phyloP scores from a whole-genome alignment of 192 early-diverging fungal species.

The Phycomyces nitens region DNA sequence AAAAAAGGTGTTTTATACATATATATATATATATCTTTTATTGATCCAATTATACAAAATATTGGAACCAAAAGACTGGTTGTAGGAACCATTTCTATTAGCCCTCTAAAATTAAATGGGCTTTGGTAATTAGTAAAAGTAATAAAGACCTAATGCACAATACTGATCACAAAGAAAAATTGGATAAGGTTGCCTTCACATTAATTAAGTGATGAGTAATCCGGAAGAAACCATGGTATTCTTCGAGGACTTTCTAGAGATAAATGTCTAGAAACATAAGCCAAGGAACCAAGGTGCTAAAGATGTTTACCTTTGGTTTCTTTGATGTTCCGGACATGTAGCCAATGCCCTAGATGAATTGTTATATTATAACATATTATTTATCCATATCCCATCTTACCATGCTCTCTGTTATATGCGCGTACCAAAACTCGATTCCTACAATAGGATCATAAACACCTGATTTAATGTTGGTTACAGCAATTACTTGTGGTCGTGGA shows the following conservation, averaged over 20 bases:
- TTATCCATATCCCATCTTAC: conserved; percentile 28
- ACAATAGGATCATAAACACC: not conserved
- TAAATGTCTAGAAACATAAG: conserved; percentile 10
- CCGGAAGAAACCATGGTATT: conserved; percentile 9
- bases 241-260: conserved; percentile 13
- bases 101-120: too few species aligned
- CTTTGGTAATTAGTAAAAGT: too few species aligned
- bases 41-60: too few species aligned
- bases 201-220: conserved; percentile 15
- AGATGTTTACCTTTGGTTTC: conserved; percentile 13
- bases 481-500: not conserved
- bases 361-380: not conserved
- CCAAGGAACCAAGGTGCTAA: not conserved
- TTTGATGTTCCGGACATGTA: conserved; percentile 23
- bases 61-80: too few species aligned
- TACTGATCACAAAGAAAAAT: too few species aligned
- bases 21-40: too few species aligned
- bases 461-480: not conserved
- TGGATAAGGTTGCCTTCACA: too few species aligned
- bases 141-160: too few species aligned
- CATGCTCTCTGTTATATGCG: conserved; percentile 75
- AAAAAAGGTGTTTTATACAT: too few species aligned
- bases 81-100: too few species aligned
- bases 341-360: conserved; percentile 21
- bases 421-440: conserved; percentile 60